phyloP scores from a whole-genome alignment of 805 yeast species.

The Starmerella floricola region DNA sequence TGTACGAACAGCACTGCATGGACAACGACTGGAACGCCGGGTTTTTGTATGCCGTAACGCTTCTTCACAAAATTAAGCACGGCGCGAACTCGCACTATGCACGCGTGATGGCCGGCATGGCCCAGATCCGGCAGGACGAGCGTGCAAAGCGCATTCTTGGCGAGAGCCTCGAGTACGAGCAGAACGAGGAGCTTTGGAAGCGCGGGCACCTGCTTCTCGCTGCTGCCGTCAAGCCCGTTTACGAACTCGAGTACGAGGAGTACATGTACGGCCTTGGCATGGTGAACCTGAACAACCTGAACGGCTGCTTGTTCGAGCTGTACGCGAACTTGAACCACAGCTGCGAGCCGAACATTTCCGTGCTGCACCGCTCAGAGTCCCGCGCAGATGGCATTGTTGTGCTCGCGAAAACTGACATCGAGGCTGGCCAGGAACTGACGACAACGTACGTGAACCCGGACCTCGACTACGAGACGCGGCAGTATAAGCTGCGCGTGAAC shows the following conservation, averaged over 20 bases:
- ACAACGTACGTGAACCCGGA: constrained; percentile 60
- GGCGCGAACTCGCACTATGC: constrained; percentile 14
- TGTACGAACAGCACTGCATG: constrained; percentile 48
- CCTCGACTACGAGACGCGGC: constrained; percentile 50
- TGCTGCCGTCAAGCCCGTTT: constrained; percentile 33
- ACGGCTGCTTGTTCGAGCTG: constrained; percentile 45
- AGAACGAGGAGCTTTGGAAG: constrained; percentile 38
- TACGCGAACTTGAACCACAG: constrained; percentile 67
- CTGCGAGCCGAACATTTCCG: constrained; percentile 58
- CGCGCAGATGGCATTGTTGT: constrained; percentile 47
- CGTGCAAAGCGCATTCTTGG: constrained; percentile 43
- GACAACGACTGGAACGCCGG: constrained; percentile 58
- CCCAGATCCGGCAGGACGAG: constrained; percentile 53
- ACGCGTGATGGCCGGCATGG: constrained; percentile 49
- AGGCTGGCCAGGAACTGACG: constrained; percentile 53
- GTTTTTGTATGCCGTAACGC: constrained; percentile 48
- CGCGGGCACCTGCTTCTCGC: constrained; percentile 43
- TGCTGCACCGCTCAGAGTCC: constrained; percentile 31
- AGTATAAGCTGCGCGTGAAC: constrained; percentile 51
- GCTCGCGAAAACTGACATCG: constrained; percentile 45
- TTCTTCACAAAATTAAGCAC: constrained; percentile 31
- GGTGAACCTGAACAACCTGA: constrained; percentile 61
- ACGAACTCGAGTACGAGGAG: constrained; percentile 37
- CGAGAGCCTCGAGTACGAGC: constrained; percentile 31
- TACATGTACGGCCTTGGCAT: constrained; percentile 55